phyloP scores from a whole-genome alignment of 2,329 filamentous ascomycete species.

The Neofusicoccum parvum region DNA sequence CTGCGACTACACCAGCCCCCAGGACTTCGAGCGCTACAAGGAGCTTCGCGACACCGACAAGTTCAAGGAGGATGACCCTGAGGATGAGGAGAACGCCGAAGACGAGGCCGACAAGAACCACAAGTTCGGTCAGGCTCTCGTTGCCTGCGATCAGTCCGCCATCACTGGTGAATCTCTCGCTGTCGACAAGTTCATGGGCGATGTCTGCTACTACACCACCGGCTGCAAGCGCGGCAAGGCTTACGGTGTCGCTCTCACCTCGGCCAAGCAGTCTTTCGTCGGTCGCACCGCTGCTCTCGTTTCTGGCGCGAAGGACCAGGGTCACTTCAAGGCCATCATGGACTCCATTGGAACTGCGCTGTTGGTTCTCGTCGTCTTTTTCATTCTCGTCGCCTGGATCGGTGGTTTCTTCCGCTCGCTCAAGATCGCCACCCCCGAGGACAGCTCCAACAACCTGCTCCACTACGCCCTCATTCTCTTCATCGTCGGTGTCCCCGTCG shows the following conservation, averaged over 20 bases:
- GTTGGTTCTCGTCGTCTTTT: slow-evolving; percentile 76
- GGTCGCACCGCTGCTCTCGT: slow-evolving; percentile 74
- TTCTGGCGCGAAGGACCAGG: slow-evolving; percentile 73
- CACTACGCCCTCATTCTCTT: slow-evolving; percentile 71
- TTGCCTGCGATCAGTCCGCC: slow-evolving; percentile 76
- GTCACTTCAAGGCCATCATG: slow-evolving; percentile 84
- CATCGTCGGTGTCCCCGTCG: slow-evolving; percentile 78
- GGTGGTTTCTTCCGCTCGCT: slow-evolving; percentile 77
- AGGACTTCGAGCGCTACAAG: slow-evolving; percentile 68
- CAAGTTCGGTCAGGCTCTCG: slow-evolving; percentile 66
- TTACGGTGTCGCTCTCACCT: slow-evolving; percentile 68
- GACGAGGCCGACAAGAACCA: slow-evolving; percentile 55
- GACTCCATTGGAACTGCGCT: slow-evolving; percentile 76
- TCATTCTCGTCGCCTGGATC: slow-evolving; percentile 74
- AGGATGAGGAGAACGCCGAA: slow-evolving; percentile 57
- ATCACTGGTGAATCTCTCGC: slow-evolving; percentile 81
- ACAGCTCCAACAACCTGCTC: slow-evolving; percentile 65
- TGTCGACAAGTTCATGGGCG: slow-evolving; percentile 78
- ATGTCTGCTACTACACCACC: slow-evolving; percentile 76
- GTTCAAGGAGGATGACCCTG: slow-evolving; percentile 59
- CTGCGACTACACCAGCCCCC: slow-evolving; percentile 69
- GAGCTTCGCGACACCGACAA: slow-evolving; percentile 60
- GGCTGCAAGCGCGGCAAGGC: slow-evolving; percentile 81
- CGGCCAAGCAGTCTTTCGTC: slow-evolving; percentile 73
- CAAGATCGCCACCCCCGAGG: slow-evolving; percentile 60